A percentile compares a stretch with the other conserved stretches of the same genome.
phyloP scores from a whole-genome alignment of 106 monocot genomes.

The Hemerocallis citrina region DNA sequence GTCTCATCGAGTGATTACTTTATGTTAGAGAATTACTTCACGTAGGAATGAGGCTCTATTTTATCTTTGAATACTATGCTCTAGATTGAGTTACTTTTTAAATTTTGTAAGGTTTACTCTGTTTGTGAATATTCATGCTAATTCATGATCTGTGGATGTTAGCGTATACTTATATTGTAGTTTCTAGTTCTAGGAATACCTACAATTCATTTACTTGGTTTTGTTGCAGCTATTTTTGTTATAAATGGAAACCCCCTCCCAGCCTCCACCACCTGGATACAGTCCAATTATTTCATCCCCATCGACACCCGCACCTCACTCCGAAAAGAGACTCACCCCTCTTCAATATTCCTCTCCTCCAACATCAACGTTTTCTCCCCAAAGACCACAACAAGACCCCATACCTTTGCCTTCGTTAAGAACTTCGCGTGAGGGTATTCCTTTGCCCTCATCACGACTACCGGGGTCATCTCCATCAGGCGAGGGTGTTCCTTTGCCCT shows the following conservation, averaged over 20 bases:
- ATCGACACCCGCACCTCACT: slow-evolving; percentile 23
- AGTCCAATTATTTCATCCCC: slow-evolving; percentile 21
- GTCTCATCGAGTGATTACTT: no score
- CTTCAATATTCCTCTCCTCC: slow-evolving; percentile 36
- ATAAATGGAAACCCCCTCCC: slow-evolving; percentile 36
- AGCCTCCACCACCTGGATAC: slow-evolving; percentile 25
- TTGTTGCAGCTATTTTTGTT: background rate
- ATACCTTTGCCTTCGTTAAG: background rate
- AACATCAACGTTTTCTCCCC: slow-evolving; percentile 18
- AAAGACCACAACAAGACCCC: slow-evolving; percentile 14
- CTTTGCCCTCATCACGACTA: no score
- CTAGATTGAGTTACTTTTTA: no score
- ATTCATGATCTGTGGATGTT: background rate
- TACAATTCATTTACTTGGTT: slow-evolving; percentile 1
- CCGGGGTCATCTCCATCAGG: slow-evolving; percentile 1
- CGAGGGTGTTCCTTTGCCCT: slow-evolving; percentile 16
- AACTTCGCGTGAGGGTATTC: no score
- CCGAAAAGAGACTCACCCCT: slow-evolving; percentile 28
- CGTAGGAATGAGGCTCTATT: no score
- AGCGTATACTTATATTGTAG: background rate
- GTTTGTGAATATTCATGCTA: no score
- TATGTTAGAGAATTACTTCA: no score
- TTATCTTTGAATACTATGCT: no score
- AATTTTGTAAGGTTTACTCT: no score
- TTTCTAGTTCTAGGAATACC: background rate